A percentile compares a stretch with the other conserved stretches of the same genome.
Conservation (phyloP, 148 eudicot species). For the Vaccinium vitisidaea region DNA sequence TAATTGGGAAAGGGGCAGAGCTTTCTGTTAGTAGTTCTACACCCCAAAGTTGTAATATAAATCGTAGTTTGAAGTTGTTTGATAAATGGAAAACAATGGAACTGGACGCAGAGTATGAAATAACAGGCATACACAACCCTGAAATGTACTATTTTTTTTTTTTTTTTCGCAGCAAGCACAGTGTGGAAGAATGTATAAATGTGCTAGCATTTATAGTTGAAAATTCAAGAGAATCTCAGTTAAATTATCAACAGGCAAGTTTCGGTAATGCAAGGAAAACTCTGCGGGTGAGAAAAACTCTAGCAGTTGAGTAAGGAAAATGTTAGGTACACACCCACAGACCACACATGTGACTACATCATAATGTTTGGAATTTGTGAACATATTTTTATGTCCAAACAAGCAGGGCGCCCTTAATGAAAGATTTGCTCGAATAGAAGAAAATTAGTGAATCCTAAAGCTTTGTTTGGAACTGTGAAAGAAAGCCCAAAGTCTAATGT, state of each 20-base stretch:
- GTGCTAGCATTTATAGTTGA: not conserved
- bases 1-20: not conserved
- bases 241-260: not conserved
- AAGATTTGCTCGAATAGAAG: too few relatives aligned
- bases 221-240: not conserved
- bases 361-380: too few relatives aligned
- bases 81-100: not conserved
- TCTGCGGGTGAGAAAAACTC: not conserved
- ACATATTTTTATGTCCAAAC: too few relatives aligned
- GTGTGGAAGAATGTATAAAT: not conserved
- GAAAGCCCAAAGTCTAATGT: too few relatives aligned
- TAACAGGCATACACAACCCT: not conserved
- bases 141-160: not conserved
- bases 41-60: not conserved
- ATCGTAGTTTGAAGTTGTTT: not conserved
- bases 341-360: too few relatives aligned
- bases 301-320: too few relatives aligned
- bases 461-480: too few relatives aligned
- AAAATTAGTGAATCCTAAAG: too few relatives aligned
- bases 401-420: too few relatives aligned
- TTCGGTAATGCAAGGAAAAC: not conserved
- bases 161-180: not conserved
- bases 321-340: too few relatives aligned
- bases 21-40: not conserved
- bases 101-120: not conserved